Percentiles rank a stretch among this genome's conserved stretches.
These are phyloP conservation scores for Strigomonas culicis DNA, from an alignment of 208 protist genomes.

Conservation along the genomic window DNA sequence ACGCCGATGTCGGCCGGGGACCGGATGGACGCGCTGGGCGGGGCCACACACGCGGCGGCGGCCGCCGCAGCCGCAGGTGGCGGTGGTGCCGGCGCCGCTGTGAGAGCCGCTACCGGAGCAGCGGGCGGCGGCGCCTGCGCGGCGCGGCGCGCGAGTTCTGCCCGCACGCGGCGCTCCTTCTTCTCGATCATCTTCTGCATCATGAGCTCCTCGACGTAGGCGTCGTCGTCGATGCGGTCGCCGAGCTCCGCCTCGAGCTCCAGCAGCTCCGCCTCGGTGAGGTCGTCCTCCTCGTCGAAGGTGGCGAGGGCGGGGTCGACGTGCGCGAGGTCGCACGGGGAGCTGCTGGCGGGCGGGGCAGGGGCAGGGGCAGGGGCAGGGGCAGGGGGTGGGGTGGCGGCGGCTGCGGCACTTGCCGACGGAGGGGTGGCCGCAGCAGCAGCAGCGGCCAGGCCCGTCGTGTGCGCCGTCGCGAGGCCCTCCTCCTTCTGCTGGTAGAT, in stretches of 20 bases:
- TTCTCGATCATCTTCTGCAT: slow-evolving; percentile 78
- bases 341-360: too few species aligned
- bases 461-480: slow-evolving; percentile 11
- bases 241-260: slow-evolving; percentile 67
- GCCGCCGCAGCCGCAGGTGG: too few species aligned
- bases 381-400: not conserved
- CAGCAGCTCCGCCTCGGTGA: slow-evolving; percentile 81
- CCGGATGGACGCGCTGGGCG: slow-evolving; percentile 5
- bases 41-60: too few species aligned
- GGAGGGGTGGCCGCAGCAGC: not conserved
- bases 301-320: slow-evolving; percentile 35
- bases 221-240: slow-evolving; percentile 64
- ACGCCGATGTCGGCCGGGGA: slow-evolving; percentile 42
- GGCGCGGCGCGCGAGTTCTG: slow-evolving; percentile 27
- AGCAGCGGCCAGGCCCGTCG: not conserved
- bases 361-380: not conserved
- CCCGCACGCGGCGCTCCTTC: slow-evolving; percentile 65
- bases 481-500: slow-evolving; percentile 15
- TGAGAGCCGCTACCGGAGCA: not conserved
- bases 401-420: not conserved
- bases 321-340: not conserved
- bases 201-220: slow-evolving; percentile 71
- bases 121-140: not conserved
- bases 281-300: slow-evolving; percentile 71
- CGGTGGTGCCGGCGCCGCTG: not conserved